Evolutionary conservation across 2,329 filamentous ascomycete species (phyloP).

Genomic region (Ophiostoma pallidulum): DNA sequence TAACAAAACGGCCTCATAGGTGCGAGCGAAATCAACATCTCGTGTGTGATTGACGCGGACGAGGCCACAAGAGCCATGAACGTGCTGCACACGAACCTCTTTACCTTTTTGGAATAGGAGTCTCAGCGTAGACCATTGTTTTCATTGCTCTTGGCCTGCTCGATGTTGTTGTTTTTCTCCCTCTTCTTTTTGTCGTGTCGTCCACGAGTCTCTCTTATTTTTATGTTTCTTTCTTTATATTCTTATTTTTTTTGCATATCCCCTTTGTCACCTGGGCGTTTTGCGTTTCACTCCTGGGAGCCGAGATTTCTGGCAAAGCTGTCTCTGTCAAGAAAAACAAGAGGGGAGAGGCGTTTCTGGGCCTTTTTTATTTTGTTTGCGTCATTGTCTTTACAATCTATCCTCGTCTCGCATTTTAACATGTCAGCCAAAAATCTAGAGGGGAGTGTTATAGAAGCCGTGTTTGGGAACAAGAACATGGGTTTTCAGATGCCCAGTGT

Average conservation of each 20-base stretch:
- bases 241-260: not conserved
- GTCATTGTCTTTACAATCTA: too few species aligned
- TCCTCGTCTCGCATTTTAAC: too few species aligned
- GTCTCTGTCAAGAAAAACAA: too few species aligned
- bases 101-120: slow-evolving; percentile 86
- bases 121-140: not conserved
- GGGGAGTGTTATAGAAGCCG: too few species aligned
- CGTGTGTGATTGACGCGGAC: slow-evolving; percentile 86
- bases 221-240: slow-evolving; percentile 1
- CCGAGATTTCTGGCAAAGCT: not conserved
- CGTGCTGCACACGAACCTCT: slow-evolving; percentile 90
- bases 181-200: not conserved
- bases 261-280: not conserved
- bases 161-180: not conserved
- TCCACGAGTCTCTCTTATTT: slow-evolving; percentile 1
- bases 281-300: not conserved
- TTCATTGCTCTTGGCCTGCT: not conserved
- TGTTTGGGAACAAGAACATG: too few species aligned
- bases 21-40: slow-evolving; percentile 98
- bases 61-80: slow-evolving; percentile 92
- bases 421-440: too few species aligned
- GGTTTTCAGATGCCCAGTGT: too few species aligned
- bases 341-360: too few species aligned
- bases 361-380: too few species aligned
- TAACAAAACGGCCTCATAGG: slow-evolving; percentile 38